Base-by-base conservation (phyloP, 2,329 filamentous ascomycete species). In the Ophiostoma australiae region DNA sequence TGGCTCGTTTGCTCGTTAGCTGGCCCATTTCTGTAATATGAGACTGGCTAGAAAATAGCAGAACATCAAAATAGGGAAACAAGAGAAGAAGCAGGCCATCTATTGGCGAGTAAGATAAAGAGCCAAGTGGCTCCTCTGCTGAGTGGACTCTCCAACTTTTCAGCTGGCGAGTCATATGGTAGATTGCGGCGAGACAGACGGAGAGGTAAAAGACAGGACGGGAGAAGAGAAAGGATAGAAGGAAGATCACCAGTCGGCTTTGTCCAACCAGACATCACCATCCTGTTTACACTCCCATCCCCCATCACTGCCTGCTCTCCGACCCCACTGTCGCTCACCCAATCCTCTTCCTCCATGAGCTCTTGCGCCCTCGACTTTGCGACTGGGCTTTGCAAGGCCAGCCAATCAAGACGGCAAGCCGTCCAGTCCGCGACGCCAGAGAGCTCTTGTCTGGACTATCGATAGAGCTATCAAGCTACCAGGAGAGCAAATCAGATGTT, bases 221-320 rank as follows among this genome's bases (percentile, higher is more conserved):
- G 27, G 20, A 58, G 23, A 58, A 58, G 31, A 35, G 17, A 10
- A 15, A 48, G 44, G 7, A 48, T 3, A 55, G 37, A 48, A 52
- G 58, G 27, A 27, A 63, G 58, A 63, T 63, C 58, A 63, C 33
- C 68, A 63, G 20, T 41, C 52, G 61, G 41, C 8, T 39, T 48
- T 70, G 39, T 55, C 63, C 72, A 70, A 69, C 71, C 70, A 72
- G 63, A 68, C 37, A 67, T 44, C 35, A n/a, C 65, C 63, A 27
- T 66, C 63, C 17, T 35, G 52, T 27, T 27, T 58, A 15, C 23
- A 48, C 44, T 48, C 58, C 15, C 15, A 33, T 63, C 13, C 27
- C 27, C 23, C 31, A 37, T 65, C 61, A 37, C 15, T 65, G 33
- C 17, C 20, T 20, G 15, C 33, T 35, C 33, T n/a, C 61, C 23